These are phyloP conservation scores for Ophiocordyceps camponoti-leonardi DNA, from an alignment of 2,329 filamentous ascomycete genomes.

Conservation along the genomic window DNA sequence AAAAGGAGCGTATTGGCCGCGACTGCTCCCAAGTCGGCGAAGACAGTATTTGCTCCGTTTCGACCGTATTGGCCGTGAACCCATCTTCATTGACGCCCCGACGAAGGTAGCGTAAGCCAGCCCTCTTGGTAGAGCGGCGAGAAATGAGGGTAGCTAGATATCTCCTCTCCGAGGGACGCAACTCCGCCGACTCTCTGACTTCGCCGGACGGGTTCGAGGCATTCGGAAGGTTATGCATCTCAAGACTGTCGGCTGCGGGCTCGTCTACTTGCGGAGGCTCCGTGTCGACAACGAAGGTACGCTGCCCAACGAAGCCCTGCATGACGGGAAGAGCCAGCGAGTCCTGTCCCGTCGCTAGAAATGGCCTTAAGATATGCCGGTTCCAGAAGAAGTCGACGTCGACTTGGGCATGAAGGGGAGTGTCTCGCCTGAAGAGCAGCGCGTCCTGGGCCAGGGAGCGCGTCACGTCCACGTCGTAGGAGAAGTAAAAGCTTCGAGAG, in stretches of 20 bases:
- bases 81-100: constrained; percentile 84
- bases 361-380: constrained; percentile 51
- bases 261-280: constrained; percentile 37
- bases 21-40: constrained; percentile 44
- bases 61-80: constrained; percentile 74
- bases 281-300: constrained; percentile 56
- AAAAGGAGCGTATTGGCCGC: constrained; percentile 58
- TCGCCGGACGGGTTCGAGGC: constrained; percentile 10
- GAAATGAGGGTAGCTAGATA: constrained; percentile 84
- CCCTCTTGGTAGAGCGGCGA: constrained; percentile 69
- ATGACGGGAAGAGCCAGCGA: constrained; percentile 64
- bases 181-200: constrained; percentile 17
- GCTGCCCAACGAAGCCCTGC: constrained; percentile 87
- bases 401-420: constrained; percentile 51
- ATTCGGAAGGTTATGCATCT: constrained; percentile 22
- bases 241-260: constrained; percentile 25
- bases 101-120: constrained; percentile 76
- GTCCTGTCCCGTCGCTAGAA: constrained; percentile 58
- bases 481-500: constrained; percentile 81
- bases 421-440: constrained; percentile 6
- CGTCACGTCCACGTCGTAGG: constrained; percentile 88
- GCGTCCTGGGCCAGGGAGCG: constrained; percentile 31
- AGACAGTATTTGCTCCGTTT: constrained; percentile 88
- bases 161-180: constrained; percentile 30
- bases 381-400: constrained; percentile 91